Percentiles rank a stretch among this genome's conserved stretches.
Conservation (phyloP, 2,329 filamentous ascomycete species). For the Hortaea sp. region DNA sequence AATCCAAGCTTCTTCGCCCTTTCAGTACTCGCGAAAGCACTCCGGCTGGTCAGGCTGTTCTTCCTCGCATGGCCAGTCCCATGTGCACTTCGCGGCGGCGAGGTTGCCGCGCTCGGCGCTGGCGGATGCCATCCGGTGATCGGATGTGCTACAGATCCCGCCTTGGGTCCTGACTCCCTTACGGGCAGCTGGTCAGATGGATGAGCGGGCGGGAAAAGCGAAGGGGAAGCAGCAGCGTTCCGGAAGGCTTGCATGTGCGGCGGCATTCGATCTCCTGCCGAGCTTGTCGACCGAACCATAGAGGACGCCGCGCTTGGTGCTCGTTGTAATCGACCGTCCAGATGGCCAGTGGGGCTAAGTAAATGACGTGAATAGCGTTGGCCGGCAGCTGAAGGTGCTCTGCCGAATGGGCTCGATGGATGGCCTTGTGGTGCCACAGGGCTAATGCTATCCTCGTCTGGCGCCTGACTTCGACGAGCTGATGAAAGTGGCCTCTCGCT, state of each 20-base stretch:
- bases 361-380: constrained; percentile 18
- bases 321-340: constrained; percentile 3
- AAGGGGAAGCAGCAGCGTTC: constrained; percentile 17
- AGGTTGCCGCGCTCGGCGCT: constrained; percentile 11
- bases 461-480: not conserved
- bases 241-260: constrained; percentile 25
- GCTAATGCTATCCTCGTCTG: constrained; percentile 14
- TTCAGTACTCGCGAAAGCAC: constrained; percentile 13
- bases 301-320: constrained; percentile 7
- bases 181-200: constrained; percentile 19
- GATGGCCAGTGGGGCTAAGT: constrained; percentile 16
- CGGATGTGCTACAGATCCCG: constrained; percentile 21
- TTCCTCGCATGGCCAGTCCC: constrained; percentile 6
- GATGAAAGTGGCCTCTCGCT: constrained; percentile 1
- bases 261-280: constrained; percentile 10
- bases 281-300: not conserved
- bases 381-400: not conserved
- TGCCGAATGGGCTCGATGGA: constrained; percentile 4
- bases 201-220: constrained; percentile 19
- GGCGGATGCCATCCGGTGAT: constrained; percentile 27
- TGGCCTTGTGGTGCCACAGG: not conserved
- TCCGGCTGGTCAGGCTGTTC: constrained; percentile 10
- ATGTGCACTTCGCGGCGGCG: not conserved
- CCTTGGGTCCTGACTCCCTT: constrained; percentile 8
- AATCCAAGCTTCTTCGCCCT: constrained; percentile 20